phyloP scores from a whole-genome alignment of 345 rosid species.

The Brassica juncea region DNA sequence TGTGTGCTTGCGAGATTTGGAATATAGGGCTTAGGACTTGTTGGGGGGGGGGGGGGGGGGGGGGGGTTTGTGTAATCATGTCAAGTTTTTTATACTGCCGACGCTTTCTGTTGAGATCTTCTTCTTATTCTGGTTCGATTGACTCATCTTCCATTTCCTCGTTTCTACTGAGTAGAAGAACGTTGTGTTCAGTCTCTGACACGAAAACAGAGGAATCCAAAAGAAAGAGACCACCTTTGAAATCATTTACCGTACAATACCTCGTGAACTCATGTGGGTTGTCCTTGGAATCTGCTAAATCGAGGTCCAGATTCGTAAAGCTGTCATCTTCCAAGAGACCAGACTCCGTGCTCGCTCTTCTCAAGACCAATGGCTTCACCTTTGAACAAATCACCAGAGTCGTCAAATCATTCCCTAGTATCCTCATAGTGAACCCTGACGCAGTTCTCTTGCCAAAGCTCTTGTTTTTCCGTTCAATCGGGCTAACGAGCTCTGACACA shows the following conservation, averaged over 20 bases:
- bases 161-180: conserved; percentile 10
- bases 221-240: conserved; percentile 8
- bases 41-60: not conserved
- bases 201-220: not conserved
- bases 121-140: not conserved
- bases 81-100: conserved; percentile 13
- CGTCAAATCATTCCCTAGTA: conserved; percentile 18
- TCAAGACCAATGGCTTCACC: conserved; percentile 40
- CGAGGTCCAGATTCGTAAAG: conserved; percentile 18
- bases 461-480: conserved; percentile 35
- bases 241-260: conserved; percentile 18
- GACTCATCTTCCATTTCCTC: conserved; percentile 1
- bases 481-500: conserved; percentile 19
- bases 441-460: conserved; percentile 41
- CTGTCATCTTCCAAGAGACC: conserved; percentile 32
- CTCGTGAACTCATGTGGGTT: conserved; percentile 38
- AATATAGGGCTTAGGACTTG: not conserved
- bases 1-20: not conserved
- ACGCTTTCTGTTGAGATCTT: conserved; percentile 6
- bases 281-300: conserved; percentile 39
- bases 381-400: conserved; percentile 33
- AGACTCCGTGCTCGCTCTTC: conserved; percentile 32
- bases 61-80: conserved; percentile 6
- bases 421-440: conserved; percentile 28
- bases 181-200: conserved; percentile 15